Conservation (phyloP, 2,329 filamentous ascomycete species). For the Pezicula neosporulosa region DNA sequence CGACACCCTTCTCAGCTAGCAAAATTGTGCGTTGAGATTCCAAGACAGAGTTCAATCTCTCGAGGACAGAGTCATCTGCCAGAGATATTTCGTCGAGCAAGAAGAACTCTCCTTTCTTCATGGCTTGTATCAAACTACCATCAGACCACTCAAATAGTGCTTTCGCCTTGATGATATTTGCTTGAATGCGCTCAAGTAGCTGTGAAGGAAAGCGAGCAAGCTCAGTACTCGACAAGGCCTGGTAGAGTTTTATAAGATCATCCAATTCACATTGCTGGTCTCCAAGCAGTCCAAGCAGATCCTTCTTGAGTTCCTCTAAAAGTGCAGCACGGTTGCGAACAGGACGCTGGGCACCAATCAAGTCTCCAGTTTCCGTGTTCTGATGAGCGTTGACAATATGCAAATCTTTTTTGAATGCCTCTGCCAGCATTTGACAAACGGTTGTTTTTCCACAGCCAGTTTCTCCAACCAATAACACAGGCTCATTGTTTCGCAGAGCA, state of each 20-base stretch:
- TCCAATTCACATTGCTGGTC: conserved; percentile 42
- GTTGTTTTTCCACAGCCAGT: conserved; percentile 98
- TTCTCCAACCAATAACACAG: conserved; percentile 90
- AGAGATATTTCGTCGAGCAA: conserved; percentile 96
- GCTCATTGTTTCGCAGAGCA: conserved; percentile 86
- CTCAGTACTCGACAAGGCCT: conserved; percentile 43
- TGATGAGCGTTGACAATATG: conserved; percentile 96
- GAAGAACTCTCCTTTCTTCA: conserved; percentile 88
- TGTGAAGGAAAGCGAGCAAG: conserved; percentile 28
- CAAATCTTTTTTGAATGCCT: conserved; percentile 71
- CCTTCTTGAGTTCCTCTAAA: conserved; percentile 59
- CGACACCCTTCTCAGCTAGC: conserved; percentile 87
- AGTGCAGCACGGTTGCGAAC: conserved; percentile 80
- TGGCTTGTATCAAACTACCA: conserved; percentile 87
- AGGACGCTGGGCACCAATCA: conserved; percentile 93
- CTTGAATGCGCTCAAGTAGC: conserved; percentile 34
- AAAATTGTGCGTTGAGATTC: conserved; percentile 84
- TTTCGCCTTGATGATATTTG: conserved; percentile 61
- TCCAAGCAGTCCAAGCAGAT: conserved; percentile 49
- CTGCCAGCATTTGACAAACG: conserved; percentile 86
- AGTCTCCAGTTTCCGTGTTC: conserved; percentile 94
- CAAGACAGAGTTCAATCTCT: conserved; percentile 93
- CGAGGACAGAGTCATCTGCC: conserved; percentile 94
- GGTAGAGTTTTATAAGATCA: conserved; percentile 40
- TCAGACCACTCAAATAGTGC: conserved; percentile 96